Conservation (phyloP, 2,329 filamentous ascomycete genomes). For the Microsporum ferrugineum region DNA sequence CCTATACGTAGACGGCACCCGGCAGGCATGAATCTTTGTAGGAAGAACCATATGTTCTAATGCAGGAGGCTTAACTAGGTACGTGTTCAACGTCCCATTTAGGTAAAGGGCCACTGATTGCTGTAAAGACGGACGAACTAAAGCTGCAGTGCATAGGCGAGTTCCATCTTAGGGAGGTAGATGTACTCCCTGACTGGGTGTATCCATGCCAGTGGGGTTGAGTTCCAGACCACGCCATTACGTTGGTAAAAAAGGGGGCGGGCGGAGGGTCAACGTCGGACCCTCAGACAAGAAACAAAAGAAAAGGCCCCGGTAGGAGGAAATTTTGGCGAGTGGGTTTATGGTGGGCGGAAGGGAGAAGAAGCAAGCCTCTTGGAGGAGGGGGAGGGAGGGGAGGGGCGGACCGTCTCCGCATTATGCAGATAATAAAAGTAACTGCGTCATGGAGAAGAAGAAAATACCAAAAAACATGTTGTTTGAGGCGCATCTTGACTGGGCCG, state of each 20-base stretch:
- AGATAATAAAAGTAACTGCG: background rate
- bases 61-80: background rate
- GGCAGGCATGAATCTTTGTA: background rate
- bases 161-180: background rate
- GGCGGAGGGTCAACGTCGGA: background rate
- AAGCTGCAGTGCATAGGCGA: conserved; percentile 2
- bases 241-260: background rate
- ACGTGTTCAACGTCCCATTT: conserved; percentile 1
- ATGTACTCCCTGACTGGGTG: background rate
- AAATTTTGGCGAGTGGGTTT: background rate
- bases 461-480: background rate
- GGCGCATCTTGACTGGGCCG: background rate
- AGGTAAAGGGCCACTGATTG: background rate
- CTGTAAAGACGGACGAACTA: background rate
- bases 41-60: background rate
- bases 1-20: background rate
- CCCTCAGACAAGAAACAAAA: background rate
- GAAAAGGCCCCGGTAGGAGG: background rate
- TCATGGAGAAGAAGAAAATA: background rate
- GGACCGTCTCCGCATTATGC: conserved; percentile 2
- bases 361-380: background rate
- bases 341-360: background rate
- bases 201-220: background rate
- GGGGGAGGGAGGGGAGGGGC: background rate
- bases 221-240: background rate